phyloP scores from a whole-genome alignment of 2,329 filamentous ascomycete species.

The Calonectria leucothoes region DNA sequence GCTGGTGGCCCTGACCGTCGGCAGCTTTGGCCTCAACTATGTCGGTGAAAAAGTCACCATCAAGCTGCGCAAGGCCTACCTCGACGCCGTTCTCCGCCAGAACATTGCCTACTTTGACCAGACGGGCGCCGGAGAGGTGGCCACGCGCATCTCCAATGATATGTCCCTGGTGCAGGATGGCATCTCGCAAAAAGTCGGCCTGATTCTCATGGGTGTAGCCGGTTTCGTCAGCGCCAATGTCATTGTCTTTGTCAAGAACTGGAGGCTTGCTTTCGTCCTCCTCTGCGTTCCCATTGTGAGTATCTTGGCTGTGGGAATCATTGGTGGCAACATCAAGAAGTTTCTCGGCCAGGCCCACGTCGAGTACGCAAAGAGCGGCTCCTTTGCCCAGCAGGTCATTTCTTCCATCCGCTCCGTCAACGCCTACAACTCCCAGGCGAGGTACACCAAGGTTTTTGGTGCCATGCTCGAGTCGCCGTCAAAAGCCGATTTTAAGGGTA shows the following conservation, averaged over 20 bases:
- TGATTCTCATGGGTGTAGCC: slow-evolving; percentile 75
- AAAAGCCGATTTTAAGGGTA: slow-evolving; percentile 75
- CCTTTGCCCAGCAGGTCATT: slow-evolving; percentile 86
- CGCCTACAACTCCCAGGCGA: slow-evolving; percentile 88
- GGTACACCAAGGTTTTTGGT: slow-evolving; percentile 82
- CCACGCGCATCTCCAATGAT: slow-evolving; percentile 75
- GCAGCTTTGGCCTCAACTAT: slow-evolving; percentile 71
- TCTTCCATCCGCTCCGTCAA: slow-evolving; percentile 86
- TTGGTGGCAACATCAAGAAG: slow-evolving; percentile 79
- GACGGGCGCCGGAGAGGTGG: slow-evolving; percentile 47
- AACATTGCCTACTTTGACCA: slow-evolving; percentile 63
- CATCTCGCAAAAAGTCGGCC: slow-evolving; percentile 81
- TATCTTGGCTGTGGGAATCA: slow-evolving; percentile 76
- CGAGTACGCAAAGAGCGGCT: slow-evolving; percentile 77
- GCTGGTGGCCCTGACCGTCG: slow-evolving; percentile 79
- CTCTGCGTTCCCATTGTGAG: slow-evolving; percentile 76
- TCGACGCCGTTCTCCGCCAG: slow-evolving; percentile 58
- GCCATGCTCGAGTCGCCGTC: slow-evolving; percentile 56
- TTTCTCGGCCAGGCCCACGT: slow-evolving; percentile 69
- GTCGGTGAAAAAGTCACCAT: slow-evolving; percentile 49
- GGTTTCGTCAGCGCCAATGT: slow-evolving; percentile 85
- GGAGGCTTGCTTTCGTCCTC: slow-evolving; percentile 86
- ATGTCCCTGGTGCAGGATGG: slow-evolving; percentile 88
- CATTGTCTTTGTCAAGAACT: slow-evolving; percentile 84
- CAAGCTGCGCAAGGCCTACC: slow-evolving; percentile 54